phyloP scores from a whole-genome alignment of 2,329 filamentous ascomycete genomes.

The Talaromyces sp. region DNA sequence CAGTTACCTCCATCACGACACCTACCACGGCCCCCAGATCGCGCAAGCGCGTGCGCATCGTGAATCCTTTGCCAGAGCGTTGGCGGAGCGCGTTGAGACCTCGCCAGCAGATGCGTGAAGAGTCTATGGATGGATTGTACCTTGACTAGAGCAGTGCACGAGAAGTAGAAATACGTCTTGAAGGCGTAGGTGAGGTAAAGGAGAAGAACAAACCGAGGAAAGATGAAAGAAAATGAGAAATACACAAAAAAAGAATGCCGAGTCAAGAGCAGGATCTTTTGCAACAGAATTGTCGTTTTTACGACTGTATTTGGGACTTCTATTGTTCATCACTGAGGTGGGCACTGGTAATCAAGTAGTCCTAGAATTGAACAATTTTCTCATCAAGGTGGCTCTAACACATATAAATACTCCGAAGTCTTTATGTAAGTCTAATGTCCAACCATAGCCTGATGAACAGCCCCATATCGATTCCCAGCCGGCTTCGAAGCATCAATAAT shows the following conservation, averaged over 20 bases:
- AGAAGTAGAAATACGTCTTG: neutral
- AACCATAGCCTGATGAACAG: slow-evolving; percentile 5
- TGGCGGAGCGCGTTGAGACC: neutral
- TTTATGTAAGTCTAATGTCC: neutral
- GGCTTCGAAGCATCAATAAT: slow-evolving; percentile 41
- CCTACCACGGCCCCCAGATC: neutral
- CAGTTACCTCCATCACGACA: neutral
- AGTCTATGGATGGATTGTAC: neutral
- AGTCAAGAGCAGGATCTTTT: neutral
- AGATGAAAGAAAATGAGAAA: neutral
- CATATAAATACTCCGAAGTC: neutral
- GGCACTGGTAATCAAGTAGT: neutral
- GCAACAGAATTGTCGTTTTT: neutral
- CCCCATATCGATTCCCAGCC: slow-evolving; percentile 34
- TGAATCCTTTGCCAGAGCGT: neutral
- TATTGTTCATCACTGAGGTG: slow-evolving; percentile 1
- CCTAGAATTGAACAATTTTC: neutral
- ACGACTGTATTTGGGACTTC: neutral
- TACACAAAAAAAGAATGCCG: neutral
- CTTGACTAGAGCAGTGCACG: neutral
- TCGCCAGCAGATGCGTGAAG: neutral
- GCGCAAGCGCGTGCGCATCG: neutral
- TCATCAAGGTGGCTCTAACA: neutral
- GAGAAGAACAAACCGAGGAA: neutral
- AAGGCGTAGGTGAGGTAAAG: neutral